Evolutionary conservation across 1,139 yeast genomes (phyloP), one percentile per base, ranked within the genome.

Genomic region (Geotrichum carabidarum): DNA sequence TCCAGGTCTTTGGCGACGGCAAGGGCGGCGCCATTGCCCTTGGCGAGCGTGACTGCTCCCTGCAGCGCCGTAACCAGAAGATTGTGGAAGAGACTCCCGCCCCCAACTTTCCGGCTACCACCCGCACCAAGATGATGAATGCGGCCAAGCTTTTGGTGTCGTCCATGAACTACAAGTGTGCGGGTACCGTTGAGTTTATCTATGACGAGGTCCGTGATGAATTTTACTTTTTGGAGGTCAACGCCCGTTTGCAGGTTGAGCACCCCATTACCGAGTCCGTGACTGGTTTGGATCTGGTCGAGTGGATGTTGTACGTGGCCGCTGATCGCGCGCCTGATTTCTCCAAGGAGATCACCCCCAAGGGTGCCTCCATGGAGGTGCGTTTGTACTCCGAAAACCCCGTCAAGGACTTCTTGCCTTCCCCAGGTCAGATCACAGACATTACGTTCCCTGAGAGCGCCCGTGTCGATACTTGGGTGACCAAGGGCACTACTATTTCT

Each of bases 51-150:
- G 99, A 93, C 72, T 93, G 99, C 72, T 91, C 98, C 22, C 78
- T 93, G 64, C 99, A 93, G 73, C 85, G 99, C 72, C 86, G 98
- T 74, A 90, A 91, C 73, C 99, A 93, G 72, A 93, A 93, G 74
- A 78, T 93, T 62, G 88, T 93, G 58, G 99, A 93, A 74, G 98
- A 93, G 72, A 91, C 98, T 0, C 99, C 99, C 9, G 98, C 98
- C 55, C 98, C 98, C 51, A 84, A 86, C 64, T 78, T 93, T 61
- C 95, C 96, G 8, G 89, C 82, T 58, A 70, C 78, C 4, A 89
- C 96, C 2, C 79, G 97, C 65, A 71, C 71, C 47, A 78, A 75
- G 58, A 84, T 93, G 86, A 82, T 91, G 72, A 75, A 75, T 51
- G 94, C 97, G 43, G 91, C 96, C 43, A 95, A 87, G 69, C 83